Percentiles rank a stretch among this genome's conserved stretches.
Evolutionary conservation across 2,329 filamentous ascomycete species (phyloP).

Genomic region (Talaromyces marneffei): DNA sequence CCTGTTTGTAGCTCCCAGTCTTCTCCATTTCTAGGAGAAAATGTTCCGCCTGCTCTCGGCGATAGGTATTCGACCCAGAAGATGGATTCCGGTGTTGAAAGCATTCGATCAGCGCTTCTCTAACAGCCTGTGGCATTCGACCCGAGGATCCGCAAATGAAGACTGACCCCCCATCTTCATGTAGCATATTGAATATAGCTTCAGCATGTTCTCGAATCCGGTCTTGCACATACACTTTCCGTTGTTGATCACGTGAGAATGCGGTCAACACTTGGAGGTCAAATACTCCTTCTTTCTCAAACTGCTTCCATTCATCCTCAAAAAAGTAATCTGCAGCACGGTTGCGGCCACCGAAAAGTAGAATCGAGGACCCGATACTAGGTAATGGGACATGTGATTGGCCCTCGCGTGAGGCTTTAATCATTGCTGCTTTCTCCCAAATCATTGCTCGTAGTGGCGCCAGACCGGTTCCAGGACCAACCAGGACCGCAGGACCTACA

Average conservation of each 20-base stretch:
- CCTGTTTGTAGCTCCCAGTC: slow-evolving; percentile 58
- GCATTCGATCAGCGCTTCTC: slow-evolving; percentile 59
- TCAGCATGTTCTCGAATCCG: slow-evolving; percentile 48
- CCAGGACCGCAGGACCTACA: slow-evolving; percentile 61
- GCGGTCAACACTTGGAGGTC: slow-evolving; percentile 55
- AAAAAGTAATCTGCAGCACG: slow-evolving; percentile 74
- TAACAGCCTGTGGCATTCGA: slow-evolving; percentile 64
- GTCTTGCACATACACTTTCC: slow-evolving; percentile 65
- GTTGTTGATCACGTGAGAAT: slow-evolving; percentile 63
- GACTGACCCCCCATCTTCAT: slow-evolving; percentile 47
- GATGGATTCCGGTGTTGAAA: slow-evolving; percentile 44
- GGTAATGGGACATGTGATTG: slow-evolving; percentile 24
- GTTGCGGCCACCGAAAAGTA: slow-evolving; percentile 85
- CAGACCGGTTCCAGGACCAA: slow-evolving; percentile 80
- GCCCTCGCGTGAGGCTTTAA: slow-evolving; percentile 26
- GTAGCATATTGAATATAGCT: slow-evolving; percentile 49
- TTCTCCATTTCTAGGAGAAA: slow-evolving; percentile 57
- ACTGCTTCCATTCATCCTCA: slow-evolving; percentile 61
- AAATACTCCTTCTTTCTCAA: slow-evolving; percentile 35
- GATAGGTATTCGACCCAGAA: slow-evolving; percentile 20
- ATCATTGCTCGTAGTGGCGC: slow-evolving; percentile 77
- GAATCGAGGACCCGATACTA: slow-evolving; percentile 44
- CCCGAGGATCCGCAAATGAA: slow-evolving; percentile 55
- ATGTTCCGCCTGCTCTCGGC: slow-evolving; percentile 48
- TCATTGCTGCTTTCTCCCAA: slow-evolving; percentile 58